Conservation (phyloP, 75 land plant genomes). For the Cryptomeria japonica region DNA sequence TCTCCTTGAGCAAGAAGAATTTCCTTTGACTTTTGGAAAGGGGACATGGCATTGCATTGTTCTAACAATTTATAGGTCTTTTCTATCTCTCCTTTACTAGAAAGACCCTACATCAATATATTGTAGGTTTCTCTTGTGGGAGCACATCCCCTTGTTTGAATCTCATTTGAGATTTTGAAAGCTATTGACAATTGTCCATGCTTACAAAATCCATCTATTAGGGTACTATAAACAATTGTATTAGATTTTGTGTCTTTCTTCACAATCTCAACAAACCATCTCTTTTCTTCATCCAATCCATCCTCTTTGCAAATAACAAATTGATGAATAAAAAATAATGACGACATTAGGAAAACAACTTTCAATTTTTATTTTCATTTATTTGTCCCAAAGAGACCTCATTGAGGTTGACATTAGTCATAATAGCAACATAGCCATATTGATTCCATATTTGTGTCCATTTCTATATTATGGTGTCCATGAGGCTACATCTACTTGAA, state of each 20-base stretch:
- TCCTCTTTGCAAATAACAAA: conserved; percentile 85
- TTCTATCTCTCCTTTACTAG: conserved; percentile 33
- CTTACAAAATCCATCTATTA: conserved; percentile 65
- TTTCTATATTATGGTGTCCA: too few relatives aligned
- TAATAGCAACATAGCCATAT: too few relatives aligned
- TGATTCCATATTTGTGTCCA: too few relatives aligned
- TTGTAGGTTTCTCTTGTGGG: conserved; percentile 58
- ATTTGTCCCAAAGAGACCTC: too few relatives aligned
- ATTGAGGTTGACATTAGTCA: too few relatives aligned
- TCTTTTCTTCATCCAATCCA: conserved; percentile 65
- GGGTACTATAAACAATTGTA: conserved; percentile 50
- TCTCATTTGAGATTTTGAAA: conserved; percentile 57
- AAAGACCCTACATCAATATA: conserved; percentile 46
- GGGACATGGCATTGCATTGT: too few relatives aligned
- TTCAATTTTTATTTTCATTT: too few relatives aligned
- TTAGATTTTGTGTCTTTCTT: conserved; percentile 57
- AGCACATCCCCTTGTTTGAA: conserved; percentile 54
- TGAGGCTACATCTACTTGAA: too few relatives aligned
- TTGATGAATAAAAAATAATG: too few relatives aligned
- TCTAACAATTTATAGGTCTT: conserved; percentile 45
- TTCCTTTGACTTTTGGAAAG: too few relatives aligned
- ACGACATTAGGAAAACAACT: too few relatives aligned
- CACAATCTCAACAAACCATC: conserved; percentile 56
- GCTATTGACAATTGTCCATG: conserved; percentile 60
- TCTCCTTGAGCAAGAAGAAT: too few relatives aligned